Percentiles rank a stretch among this genome's conserved stretches.
phyloP scores from a whole-genome alignment of 1,284 basidiomycete species.

The Ustilago loliicola region DNA sequence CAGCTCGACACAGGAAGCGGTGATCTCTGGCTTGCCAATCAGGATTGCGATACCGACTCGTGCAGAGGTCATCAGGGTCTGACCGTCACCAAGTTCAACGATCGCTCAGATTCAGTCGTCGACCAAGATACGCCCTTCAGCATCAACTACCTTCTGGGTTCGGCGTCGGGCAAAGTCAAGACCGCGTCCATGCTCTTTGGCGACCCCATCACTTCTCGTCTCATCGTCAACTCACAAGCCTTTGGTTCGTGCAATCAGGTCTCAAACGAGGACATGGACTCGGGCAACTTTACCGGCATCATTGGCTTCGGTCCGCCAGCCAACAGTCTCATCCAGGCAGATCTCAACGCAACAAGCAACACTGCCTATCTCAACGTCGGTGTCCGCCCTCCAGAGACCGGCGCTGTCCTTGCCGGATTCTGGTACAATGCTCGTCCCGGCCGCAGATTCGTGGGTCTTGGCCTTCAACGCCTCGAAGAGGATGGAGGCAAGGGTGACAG shows the following conservation, averaged over 20 bases:
- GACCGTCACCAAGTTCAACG: slow-evolving; percentile 45
- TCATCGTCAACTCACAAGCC: slow-evolving; percentile 55
- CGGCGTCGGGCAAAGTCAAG: slow-evolving; percentile 52
- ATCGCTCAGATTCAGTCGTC: slow-evolving; percentile 35
- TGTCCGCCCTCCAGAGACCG: slow-evolving; percentile 43
- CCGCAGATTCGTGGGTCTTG: slow-evolving; percentile 57
- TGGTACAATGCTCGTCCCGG: slow-evolving; percentile 50
- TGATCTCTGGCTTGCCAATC: slow-evolving; percentile 62
- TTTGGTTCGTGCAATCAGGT: slow-evolving; percentile 55
- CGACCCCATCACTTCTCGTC: slow-evolving; percentile 30
- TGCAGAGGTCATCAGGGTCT: slow-evolving; percentile 46
- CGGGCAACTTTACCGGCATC: slow-evolving; percentile 59
- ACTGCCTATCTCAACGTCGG: slow-evolving; percentile 38
- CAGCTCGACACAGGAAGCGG: slow-evolving; percentile 64
- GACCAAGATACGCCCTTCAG: slow-evolving; percentile 49
- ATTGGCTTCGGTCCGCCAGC: slow-evolving; percentile 62
- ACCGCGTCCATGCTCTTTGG: slow-evolving; percentile 55
- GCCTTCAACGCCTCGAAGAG: slow-evolving; percentile 60
- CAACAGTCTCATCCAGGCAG: slow-evolving; percentile 57
- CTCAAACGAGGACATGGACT: slow-evolving; percentile 50
- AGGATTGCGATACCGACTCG: slow-evolving; percentile 48
- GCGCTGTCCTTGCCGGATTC: slow-evolving; percentile 56
- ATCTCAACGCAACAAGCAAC: slow-evolving; percentile 50
- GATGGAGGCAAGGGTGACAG: slow-evolving; percentile 62
- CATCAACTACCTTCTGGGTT: slow-evolving; percentile 60